Base-by-base conservation (phyloP, 2,329 filamentous ascomycete genomes). In the Monilinia polystroma region DNA sequence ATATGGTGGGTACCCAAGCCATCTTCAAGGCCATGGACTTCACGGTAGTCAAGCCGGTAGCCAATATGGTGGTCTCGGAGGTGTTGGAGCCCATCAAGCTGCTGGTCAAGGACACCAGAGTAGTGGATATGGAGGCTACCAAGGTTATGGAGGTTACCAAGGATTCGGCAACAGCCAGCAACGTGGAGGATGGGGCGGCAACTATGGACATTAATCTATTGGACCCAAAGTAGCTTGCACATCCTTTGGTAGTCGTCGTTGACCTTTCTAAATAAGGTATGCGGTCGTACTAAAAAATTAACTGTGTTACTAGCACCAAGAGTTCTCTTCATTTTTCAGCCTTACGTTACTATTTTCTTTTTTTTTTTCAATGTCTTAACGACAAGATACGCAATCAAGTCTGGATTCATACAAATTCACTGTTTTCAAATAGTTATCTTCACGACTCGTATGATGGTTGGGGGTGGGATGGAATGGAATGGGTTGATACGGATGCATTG, bases 101-200 rank as follows among this genome's bases (percentile, higher is more conserved):
- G 73, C 68, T 68, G 79, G 76, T 38, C 80, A 79, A 68, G 79
- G 77, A 43, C 79, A 79, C 67, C 78, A 80, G 68, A 75, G 70
- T 70, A 77, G 75, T 74, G 81, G 82, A 75, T 77, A 78, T 72
- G 75, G 75, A 67, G 79, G 77, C 67, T 80, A 81, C 69, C 81
- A 75, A 78, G 80, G 68, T 76, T 80, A 75, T 76, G 81, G 79
- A 56, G 78, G 72, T 64, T 76, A 79, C 66, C 76, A 76, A n/a
- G 58, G 58, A 23, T 62, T 62, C 64, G 74, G 75, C 57, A 79
- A 78, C 57, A 79, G 78, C 67, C 74, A 76, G 66, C 79, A 80
- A 66, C 79, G 81, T 57, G 80, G 80, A 68, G 81, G 81, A 66
- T 83, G 81, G 81, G 80, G 81, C 71, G 78, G 77, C 71, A 82